Base-by-base conservation (phyloP, 306 rosid species). In the Vigna reflexopilosa region DNA sequence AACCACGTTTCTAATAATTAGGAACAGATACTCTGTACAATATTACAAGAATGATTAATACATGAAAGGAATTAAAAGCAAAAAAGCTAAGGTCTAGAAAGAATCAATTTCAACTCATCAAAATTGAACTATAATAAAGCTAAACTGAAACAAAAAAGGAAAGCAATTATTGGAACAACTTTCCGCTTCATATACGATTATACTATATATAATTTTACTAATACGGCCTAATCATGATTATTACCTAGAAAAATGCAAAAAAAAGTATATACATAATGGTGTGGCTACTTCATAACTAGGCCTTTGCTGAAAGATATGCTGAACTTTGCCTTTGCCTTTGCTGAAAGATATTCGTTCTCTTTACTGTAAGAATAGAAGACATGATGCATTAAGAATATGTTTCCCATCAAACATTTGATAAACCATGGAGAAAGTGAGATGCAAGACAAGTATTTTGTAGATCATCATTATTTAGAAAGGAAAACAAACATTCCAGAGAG, bases 51-150 rank as follows among this genome's bases (percentile, higher is more conserved):
- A 61, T 13, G 67, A 30, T 30, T 32, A 62, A 62, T 62, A 62
- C 36, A 7, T 32, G 67, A 62, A 62, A 62, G 44, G 7, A 30
- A 30, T 61, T 61, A 15, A 62, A 62, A 16, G 67, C 45, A 62
- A 32, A 32, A 62, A 62, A 26, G 28, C 4, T 6, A 32, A 6
- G 13, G 45, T 16, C 6, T 62, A 62, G 45, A 30, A 61, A 30
- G 20, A 61, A 28, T 61, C 67, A 61, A 61, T 5, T 63, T 63
- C 70, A n/a, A 16, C 70, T n/a, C 16, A 36, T n/a, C 16, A 64
- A 38, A 36, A 36, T 15, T 19, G 9, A 65, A 17, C 15, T 28
- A 65, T 9, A 5, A 40, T 65, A 65, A 38, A 65, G 51, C 30
- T 38, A 10, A 40, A 64, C 10, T 64, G 50, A 64, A 64, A 38